phyloP scores from a whole-genome alignment of 495 filamentous ascomycete species.

The Parathielavia hyrcaniae region DNA sequence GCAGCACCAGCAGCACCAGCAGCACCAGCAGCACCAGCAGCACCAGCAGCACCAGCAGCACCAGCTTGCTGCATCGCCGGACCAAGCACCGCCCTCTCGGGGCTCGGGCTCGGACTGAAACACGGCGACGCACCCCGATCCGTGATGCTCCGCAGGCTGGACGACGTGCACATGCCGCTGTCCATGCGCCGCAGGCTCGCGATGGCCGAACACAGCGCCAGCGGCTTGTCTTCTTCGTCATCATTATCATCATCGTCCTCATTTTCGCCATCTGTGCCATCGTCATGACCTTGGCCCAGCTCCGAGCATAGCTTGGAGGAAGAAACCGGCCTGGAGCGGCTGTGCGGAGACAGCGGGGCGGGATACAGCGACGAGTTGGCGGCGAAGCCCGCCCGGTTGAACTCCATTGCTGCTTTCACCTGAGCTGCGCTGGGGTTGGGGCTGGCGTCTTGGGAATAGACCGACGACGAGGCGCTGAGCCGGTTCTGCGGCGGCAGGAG shows the following conservation, averaged over 20 bases:
- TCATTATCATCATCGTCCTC: not conserved
- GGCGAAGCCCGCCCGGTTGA: slow-evolving; percentile 17
- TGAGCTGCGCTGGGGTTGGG: not conserved
- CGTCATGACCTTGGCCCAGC: not conserved
- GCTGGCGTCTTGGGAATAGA: slow-evolving; percentile 25
- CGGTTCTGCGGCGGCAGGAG: slow-evolving; percentile 6
- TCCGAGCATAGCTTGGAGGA: slow-evolving; percentile 6
- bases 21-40: not conserved
- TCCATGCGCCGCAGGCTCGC: slow-evolving; percentile 29
- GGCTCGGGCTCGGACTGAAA: not conserved
- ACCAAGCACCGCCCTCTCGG: not conserved
- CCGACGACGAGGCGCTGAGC: slow-evolving; percentile 23
- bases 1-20: not conserved
- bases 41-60: not conserved
- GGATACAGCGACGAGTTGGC: slow-evolving; percentile 11
- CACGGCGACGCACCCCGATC: not conserved
- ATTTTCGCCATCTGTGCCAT: no score
- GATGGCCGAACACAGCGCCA: slow-evolving; percentile 16
- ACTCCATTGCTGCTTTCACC: not conserved
- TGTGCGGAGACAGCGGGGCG: not conserved
- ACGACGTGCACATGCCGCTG: slow-evolving; percentile 20
- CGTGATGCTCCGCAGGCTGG: slow-evolving; percentile 14
- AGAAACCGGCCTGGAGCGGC: not conserved
- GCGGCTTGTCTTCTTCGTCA: slow-evolving; percentile 4
- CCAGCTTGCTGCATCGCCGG: not conserved